A percentile compares a stretch with the other conserved stretches of the same genome.
These are phyloP conservation scores for Arthrobotrys pseudoclavata DNA, from an alignment of 2,329 filamentous ascomycete genomes.

Conservation along the genomic window DNA sequence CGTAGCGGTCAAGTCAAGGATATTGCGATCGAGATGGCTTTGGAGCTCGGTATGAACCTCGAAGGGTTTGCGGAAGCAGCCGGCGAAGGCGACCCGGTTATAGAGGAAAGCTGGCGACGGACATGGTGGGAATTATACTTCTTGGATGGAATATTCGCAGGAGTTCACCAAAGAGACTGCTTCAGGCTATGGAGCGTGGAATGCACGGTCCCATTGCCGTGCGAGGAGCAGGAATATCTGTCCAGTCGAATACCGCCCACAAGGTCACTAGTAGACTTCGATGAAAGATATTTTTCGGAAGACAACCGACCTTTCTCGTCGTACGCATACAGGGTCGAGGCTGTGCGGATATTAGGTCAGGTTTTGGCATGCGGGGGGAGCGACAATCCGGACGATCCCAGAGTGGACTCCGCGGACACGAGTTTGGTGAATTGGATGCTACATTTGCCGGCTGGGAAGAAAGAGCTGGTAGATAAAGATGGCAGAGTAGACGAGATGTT, in stretches of 20 bases:
- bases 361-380: slow-evolving; percentile 73
- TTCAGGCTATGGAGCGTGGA: slow-evolving; percentile 78
- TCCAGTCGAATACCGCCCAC: slow-evolving; percentile 72
- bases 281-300: slow-evolving; percentile 80
- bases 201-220: slow-evolving; percentile 80
- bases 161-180: slow-evolving; percentile 79
- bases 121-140: slow-evolving; percentile 92
- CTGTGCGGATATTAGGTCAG: slow-evolving; percentile 81
- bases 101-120: slow-evolving; percentile 86
- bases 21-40: slow-evolving; percentile 77
- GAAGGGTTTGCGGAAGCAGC: slow-evolving; percentile 76
- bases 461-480: slow-evolving; percentile 76
- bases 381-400: slow-evolving; percentile 69
- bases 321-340: slow-evolving; percentile 85
- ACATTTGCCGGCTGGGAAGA: slow-evolving; percentile 80
- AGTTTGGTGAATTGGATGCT: slow-evolving; percentile 80
- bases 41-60: slow-evolving; percentile 82
- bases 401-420: slow-evolving; percentile 73
- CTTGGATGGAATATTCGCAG: slow-evolving; percentile 86
- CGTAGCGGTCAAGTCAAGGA: slow-evolving; percentile 77
- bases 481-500: slow-evolving; percentile 88
- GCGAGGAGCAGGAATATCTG: slow-evolving; percentile 81
- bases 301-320: slow-evolving; percentile 82
- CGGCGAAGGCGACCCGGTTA: slow-evolving; percentile 74
- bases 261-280: slow-evolving; percentile 79